phyloP scores from a whole-genome alignment of 129 eudicot genomes.

The Sambucus nigra region DNA sequence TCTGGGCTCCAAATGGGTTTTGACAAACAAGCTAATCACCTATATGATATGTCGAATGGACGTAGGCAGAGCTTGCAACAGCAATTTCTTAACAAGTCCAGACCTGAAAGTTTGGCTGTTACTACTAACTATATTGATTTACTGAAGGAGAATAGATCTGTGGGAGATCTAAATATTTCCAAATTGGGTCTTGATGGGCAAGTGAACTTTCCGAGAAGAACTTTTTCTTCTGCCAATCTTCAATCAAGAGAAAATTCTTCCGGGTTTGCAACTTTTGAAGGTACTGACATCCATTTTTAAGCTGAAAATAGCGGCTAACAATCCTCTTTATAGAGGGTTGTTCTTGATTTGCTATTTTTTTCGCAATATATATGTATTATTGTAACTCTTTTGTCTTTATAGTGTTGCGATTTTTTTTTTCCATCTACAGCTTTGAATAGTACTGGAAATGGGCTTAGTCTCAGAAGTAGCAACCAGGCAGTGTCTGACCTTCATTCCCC shows the following conservation, averaged over 20 bases:
- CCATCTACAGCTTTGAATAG: conserved; percentile 32
- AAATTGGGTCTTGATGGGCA: conserved; percentile 23
- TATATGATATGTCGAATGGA: conserved; percentile 22
- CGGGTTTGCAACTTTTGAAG: conserved; percentile 29
- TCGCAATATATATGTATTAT: not conserved
- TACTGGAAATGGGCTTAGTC: conserved; percentile 23
- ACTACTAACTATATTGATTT: conserved; percentile 21
- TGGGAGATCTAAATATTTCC: conserved; percentile 14
- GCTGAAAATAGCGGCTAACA: conserved; percentile 14
- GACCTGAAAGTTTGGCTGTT: conserved; percentile 26
- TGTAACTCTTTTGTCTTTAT: not conserved
- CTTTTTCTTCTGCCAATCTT: conserved; percentile 51
- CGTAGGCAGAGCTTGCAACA: conserved; percentile 33
- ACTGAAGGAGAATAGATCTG: conserved; percentile 17
- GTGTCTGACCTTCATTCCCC: conserved; percentile 25
- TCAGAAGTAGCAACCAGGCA: conserved; percentile 30
- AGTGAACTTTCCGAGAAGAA: conserved; percentile 37
- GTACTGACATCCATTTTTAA: conserved; percentile 20
- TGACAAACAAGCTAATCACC: conserved; percentile 9
- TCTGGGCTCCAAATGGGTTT: conserved; percentile 21
- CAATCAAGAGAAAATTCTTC: conserved; percentile 27
- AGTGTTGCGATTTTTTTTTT: conserved; percentile 4
- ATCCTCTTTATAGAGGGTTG: conserved; percentile 33
- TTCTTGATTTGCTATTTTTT: conserved; percentile 1
- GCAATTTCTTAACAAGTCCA: conserved; percentile 23